Conservation (phyloP, 305 asterid species). For the Fraxinus latifolia region DNA sequence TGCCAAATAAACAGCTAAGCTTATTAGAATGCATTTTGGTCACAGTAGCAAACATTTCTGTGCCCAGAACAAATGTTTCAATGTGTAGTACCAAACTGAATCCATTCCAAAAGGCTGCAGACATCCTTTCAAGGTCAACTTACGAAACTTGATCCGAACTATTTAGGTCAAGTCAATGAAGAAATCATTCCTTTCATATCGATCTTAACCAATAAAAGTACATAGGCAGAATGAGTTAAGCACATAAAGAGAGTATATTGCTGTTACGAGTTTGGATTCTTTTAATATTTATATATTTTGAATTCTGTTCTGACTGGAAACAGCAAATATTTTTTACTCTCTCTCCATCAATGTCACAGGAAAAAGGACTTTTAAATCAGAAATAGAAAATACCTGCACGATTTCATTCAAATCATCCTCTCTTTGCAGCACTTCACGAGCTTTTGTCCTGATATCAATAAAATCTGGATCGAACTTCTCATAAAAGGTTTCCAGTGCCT, state of each 20-base stretch:
- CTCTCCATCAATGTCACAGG: neutral
- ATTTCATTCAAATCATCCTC: constrained; percentile 98
- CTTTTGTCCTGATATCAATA: constrained; percentile 89
- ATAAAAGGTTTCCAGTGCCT: constrained; percentile 91
- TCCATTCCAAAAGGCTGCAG: neutral
- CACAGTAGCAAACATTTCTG: neutral
- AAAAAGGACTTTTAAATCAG: constrained; percentile 4
- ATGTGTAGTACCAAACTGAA: neutral
- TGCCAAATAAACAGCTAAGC: neutral
- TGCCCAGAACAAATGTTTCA: neutral
- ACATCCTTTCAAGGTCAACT: neutral
- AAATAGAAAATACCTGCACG: constrained; percentile 64
- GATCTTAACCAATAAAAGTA: neutral
- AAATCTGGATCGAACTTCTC: constrained; percentile 94
- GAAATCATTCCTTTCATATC: neutral
- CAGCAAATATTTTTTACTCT: neutral
- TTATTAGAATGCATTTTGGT: neutral
- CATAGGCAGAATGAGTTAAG: neutral
- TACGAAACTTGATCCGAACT: neutral
- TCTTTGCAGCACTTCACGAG: constrained; percentile 97
- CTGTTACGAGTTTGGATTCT: neutral
- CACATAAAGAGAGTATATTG: neutral
- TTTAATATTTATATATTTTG: neutral
- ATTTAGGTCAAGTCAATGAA: neutral
- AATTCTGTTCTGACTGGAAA: neutral